Base-by-base conservation (phyloP, 2,329 filamentous ascomycete species). In the Bisporella sp. region DNA sequence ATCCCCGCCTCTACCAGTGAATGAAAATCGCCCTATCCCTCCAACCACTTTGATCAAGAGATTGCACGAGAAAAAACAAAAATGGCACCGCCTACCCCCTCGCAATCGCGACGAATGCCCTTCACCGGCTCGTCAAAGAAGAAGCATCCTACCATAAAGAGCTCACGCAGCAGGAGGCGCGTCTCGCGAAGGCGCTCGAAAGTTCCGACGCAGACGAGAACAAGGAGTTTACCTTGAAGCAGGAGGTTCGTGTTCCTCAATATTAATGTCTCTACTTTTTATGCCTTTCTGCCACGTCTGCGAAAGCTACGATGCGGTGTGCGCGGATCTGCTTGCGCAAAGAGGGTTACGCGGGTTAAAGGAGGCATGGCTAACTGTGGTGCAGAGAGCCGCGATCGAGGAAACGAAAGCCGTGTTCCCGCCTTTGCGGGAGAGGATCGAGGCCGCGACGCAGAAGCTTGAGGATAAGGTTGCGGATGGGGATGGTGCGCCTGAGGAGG, bases 91-190 rank as follows among this genome's bases (percentile, higher is more conserved):
- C 87, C 87, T 42, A 83, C 84, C 1, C 78, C 59, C 81, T 96
- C 66, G 70, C 81, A 62, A 93, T 96, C 65, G 83, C 86, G 42
- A 93, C 88, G 29, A 81, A 84, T 54, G 82, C 89, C 21, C 81
- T 97, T 59, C 76, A 79, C 61, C 89, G 93, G 52, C 80, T 97
- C 45, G 81, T 96, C 58, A 96, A 95, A 70, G 93, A 99, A 69
- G 89, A 96, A 69, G 75, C 79, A 39, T 92, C 85, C 62, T 97
- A 99, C 72, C 86, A 91, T 74, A 86, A 86, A 65, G 93, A 99
- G 69, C 78, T 91, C 21, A 73, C 78, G 56, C 75, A 84, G 57
- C 91, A 97, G 66, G 77, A 87, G 60, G 77, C 78, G 54, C 81
- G 86, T 50, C 76, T 95, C 13, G 73, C 75, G 42, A 81, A 86